A percentile compares a stretch with the other conserved stretches of the same genome.
Conservation (phyloP, 2,329 filamentous ascomycete genomes). For the Xylariaceae sp. region DNA sequence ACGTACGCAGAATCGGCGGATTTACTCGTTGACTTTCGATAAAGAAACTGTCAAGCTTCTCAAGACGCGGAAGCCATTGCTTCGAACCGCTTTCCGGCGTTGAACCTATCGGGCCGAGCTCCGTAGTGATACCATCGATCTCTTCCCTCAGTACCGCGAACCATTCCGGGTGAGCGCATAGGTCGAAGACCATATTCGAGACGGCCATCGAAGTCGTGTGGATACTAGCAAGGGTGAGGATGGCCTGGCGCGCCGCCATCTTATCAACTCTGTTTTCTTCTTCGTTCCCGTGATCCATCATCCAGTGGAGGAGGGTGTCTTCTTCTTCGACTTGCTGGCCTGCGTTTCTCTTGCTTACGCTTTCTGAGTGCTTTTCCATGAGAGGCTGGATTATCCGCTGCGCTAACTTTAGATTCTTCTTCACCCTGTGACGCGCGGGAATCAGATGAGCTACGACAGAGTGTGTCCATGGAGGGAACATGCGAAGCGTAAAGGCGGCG, state of each 20-base stretch:
- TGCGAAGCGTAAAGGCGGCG: constrained; percentile 12
- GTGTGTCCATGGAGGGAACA: constrained; percentile 16
- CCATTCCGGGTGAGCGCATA: constrained; percentile 17
- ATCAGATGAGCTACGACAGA: constrained; percentile 35
- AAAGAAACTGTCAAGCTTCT: constrained; percentile 16
- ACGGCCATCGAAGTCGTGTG: constrained; percentile 5
- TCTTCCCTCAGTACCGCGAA: constrained; percentile 12
- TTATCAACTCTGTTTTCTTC: constrained; percentile 7
- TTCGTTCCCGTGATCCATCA: constrained; percentile 9
- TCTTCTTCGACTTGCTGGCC: neutral
- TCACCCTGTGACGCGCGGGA: constrained; percentile 3
- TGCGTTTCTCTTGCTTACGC: neutral
- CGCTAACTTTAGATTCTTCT: neutral
- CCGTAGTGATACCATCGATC: constrained; percentile 4
- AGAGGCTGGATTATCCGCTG: constrained; percentile 1
- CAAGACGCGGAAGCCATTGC: constrained; percentile 9
- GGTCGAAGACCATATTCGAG: constrained; percentile 13
- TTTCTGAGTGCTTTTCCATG: constrained; percentile 4
- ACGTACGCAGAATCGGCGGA: constrained; percentile 15
- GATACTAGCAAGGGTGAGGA: constrained; percentile 11
- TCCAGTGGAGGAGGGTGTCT: constrained; percentile 15
- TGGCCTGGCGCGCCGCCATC: constrained; percentile 3
- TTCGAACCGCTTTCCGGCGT: neutral
- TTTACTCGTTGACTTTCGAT: constrained; percentile 12
- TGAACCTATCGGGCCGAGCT: constrained; percentile 2